Percentiles rank a stretch among this genome's conserved stretches.
Evolutionary conservation across 805 yeast genomes (phyloP).

Genomic region (Pichia membranifaciens): DNA sequence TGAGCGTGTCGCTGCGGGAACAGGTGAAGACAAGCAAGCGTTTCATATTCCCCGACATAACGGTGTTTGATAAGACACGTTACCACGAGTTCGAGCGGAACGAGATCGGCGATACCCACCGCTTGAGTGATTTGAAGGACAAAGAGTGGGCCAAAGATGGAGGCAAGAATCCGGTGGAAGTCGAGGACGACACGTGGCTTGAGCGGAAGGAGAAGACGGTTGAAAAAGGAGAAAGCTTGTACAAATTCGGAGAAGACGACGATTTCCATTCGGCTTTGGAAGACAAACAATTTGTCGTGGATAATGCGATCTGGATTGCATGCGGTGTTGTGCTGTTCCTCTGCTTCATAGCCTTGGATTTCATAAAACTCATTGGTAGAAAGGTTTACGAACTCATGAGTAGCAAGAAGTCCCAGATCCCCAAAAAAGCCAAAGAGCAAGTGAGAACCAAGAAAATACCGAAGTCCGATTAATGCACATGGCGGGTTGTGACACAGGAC

Average conservation of each 20-base stretch:
- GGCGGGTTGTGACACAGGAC: no score
- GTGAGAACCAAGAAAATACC: no score
- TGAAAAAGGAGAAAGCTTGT: constrained; percentile 14
- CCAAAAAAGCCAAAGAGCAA: neutral
- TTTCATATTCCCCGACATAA: constrained; percentile 50
- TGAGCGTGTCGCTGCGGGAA: constrained; percentile 29
- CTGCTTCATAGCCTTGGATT: constrained; percentile 12
- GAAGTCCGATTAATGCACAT: no score
- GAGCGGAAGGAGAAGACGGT: constrained; percentile 21
- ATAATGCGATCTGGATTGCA: constrained; percentile 42
- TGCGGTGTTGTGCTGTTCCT: constrained; percentile 10
- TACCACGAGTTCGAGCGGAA: constrained; percentile 51
- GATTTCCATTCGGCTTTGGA: constrained; percentile 33
- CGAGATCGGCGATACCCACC: constrained; percentile 31
- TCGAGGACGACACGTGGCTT: constrained; percentile 29
- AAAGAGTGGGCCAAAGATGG: constrained; percentile 28
- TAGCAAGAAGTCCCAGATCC: neutral
- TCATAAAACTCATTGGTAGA: constrained; percentile 5
- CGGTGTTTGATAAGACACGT: constrained; percentile 45
- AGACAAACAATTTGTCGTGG: constrained; percentile 41
- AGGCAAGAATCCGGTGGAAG: constrained; percentile 10
- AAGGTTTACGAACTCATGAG: neutral
- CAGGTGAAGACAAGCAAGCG: constrained; percentile 26
- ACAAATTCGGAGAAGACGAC: constrained; percentile 26
- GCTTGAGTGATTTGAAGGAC: constrained; percentile 24